These are phyloP conservation scores for Rubia balearica DNA, from an alignment of 305 asterid genomes.

Conservation along the genomic window DNA sequence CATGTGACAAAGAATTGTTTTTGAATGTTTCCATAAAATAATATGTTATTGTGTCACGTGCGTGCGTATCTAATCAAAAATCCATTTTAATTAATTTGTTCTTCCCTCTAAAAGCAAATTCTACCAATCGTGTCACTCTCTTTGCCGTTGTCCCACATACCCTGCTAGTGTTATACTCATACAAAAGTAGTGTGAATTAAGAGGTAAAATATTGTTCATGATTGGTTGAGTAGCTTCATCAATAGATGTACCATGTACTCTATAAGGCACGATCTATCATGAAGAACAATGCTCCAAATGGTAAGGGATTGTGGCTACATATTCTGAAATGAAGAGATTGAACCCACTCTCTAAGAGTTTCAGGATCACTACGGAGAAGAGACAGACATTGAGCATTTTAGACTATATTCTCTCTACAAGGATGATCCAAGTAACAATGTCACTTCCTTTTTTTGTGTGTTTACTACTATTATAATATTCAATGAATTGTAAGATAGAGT, in stretches of 20 bases:
- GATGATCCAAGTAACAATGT: constrained; percentile 35
- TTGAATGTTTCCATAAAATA: no score
- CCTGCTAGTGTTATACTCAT: no score
- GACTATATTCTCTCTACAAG: constrained; percentile 33
- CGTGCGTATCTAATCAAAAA: no score
- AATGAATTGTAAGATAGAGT: neutral
- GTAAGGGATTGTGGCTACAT: constrained; percentile 84
- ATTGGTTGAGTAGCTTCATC: constrained; percentile 43
- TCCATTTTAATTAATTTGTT: no score
- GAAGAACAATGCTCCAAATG: constrained; percentile 74
- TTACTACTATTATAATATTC: neutral
- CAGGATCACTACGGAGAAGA: constrained; percentile 43
- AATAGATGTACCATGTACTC: constrained; percentile 63
- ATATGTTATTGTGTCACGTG: no score
- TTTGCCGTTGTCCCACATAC: no score
- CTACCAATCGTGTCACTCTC: no score
- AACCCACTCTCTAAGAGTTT: constrained; percentile 52
- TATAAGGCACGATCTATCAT: constrained; percentile 65
- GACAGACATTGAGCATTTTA: constrained; percentile 43
- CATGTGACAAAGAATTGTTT: no score
- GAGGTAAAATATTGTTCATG: neutral
- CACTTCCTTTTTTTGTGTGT: neutral
- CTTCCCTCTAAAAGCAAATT: no score
- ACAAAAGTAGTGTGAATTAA: no score
- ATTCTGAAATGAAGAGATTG: constrained; percentile 59